These are phyloP conservation scores for Paraphoma sp. DNA, from an alignment of 2,329 filamentous ascomycete species.

Conservation along the genomic window DNA sequence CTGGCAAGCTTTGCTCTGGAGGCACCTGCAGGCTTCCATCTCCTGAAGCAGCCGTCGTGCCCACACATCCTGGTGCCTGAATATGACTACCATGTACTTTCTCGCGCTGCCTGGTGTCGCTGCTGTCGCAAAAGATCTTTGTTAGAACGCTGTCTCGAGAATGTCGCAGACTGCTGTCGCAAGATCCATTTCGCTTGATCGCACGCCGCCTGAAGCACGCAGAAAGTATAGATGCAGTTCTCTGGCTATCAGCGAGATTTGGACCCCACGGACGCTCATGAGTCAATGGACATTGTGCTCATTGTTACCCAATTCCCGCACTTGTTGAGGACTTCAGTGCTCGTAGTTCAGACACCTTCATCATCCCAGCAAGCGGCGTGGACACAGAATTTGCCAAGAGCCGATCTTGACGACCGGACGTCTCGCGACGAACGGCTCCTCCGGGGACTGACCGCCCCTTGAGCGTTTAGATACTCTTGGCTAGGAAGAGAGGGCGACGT, in stretches of 20 bases:
- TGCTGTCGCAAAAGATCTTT: no score
- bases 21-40: constrained; percentile 22
- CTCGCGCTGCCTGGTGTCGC: no score
- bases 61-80: background rate
- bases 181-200: no score
- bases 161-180: no score
- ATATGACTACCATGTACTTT: no score
- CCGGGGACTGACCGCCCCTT: background rate
- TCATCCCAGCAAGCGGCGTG: background rate
- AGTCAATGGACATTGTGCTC: background rate
- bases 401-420: background rate
- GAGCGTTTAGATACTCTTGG: background rate
- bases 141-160: no score
- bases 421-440: background rate
- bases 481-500: constrained; percentile 1
- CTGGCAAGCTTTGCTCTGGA: constrained; percentile 39
- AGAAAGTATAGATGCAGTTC: no score
- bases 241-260: no score
- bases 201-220: no score
- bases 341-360: background rate
- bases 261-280: background rate
- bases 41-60: background rate
- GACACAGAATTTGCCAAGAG: background rate
- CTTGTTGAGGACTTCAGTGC: background rate
- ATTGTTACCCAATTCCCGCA: background rate